A percentile compares a stretch with the other conserved stretches of the same genome.
Conservation (phyloP, 495 filamentous ascomycete genomes). For the Astrothelium subdiscretum region DNA sequence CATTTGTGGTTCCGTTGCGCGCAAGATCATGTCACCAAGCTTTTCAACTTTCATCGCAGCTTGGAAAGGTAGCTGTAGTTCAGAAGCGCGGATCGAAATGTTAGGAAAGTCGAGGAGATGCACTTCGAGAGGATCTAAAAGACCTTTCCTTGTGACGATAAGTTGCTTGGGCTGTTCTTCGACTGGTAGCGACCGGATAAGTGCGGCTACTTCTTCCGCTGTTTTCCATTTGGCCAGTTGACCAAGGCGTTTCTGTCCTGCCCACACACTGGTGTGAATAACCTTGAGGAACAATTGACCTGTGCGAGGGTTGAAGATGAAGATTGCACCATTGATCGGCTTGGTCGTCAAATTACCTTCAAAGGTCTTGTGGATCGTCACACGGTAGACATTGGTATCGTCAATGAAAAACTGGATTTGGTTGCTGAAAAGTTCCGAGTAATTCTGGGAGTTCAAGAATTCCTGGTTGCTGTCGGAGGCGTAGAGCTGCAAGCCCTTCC, state of each 20-base stretch:
- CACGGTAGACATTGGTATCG: constrained; percentile 98
- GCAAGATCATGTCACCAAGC: constrained; percentile 96
- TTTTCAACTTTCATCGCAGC: constrained; percentile 99
- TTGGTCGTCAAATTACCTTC: constrained; percentile 99
- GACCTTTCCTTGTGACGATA: constrained; percentile 94
- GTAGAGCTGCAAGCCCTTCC: constrained; percentile 96
- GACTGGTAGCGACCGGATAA: constrained; percentile 92
- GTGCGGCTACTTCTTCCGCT: constrained; percentile 96
- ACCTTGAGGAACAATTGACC: constrained; percentile 98
- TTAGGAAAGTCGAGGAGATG: constrained; percentile 98
- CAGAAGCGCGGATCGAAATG: constrained; percentile 96
- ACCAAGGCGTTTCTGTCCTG: constrained; percentile 96
- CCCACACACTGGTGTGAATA: constrained; percentile 99
- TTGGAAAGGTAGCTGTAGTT: constrained; percentile 96
- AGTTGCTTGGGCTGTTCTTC: constrained; percentile 99
- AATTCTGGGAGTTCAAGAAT: constrained; percentile 98
- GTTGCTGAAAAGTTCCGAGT: constrained; percentile 98
- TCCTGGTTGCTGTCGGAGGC: constrained; percentile 99
- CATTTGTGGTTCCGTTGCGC: constrained; percentile 98
- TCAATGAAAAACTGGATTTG: constrained; percentile 99
- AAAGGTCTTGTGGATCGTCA: constrained; percentile 99
- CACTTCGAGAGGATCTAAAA: constrained; percentile 94
- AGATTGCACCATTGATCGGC: constrained; percentile 98
- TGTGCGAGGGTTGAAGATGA: constrained; percentile 98
- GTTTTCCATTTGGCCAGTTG: constrained; percentile 99